Base-by-base conservation (phyloP, 352 stramenopile species). In the Phytopythium cucurbitacearum region DNA sequence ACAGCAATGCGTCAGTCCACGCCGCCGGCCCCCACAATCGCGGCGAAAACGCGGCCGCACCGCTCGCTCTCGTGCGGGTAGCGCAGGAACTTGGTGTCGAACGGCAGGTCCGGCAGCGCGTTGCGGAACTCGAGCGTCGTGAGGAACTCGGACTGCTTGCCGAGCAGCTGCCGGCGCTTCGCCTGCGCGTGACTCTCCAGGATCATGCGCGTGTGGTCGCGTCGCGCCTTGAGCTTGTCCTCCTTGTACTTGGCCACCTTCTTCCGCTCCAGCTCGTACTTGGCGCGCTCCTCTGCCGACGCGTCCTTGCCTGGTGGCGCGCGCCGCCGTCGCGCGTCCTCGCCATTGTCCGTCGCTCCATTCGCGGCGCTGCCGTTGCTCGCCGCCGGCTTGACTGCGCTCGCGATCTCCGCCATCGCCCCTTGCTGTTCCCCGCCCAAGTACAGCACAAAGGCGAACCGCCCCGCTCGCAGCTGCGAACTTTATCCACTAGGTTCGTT, bases 181-280 rank as follows among this genome's bases (percentile, higher is more conserved):
- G 81, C 80, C 56, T 94, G 84, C 16, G 84, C 84, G 60, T 94
- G 84, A 48, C 76, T 88, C 66, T 94, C 84, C 42, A 94, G 65
- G 62, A 94, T 91, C 78, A 91, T 91, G 49, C 84, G 81, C 47
- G 84, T 94, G 68, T 94, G 84, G 62, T 94, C 84, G 38, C 80
- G 71, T 13, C 84, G 84, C 48, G 83, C 84, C 56, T 89, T 90
- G 46, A 94, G 80, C 54, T 94, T 94, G 68, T 94, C 84, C 50
- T 94, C 84, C 57, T 94, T 94, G 65, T 94, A 94, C 65, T 94
- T 94, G 48, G 81, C 77, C 45, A 94, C 77, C 46, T 92, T 91
- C 64, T 91, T 91, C 55, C 84, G 84, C 64, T 94, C 84, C 43
- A 94, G 66, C 51, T 91, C 77, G 51, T 92, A 92, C 58, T 75